Base-by-base conservation (phyloP, 2,329 filamentous ascomycete genomes). In the Hypoxylon rubiginosum region DNA sequence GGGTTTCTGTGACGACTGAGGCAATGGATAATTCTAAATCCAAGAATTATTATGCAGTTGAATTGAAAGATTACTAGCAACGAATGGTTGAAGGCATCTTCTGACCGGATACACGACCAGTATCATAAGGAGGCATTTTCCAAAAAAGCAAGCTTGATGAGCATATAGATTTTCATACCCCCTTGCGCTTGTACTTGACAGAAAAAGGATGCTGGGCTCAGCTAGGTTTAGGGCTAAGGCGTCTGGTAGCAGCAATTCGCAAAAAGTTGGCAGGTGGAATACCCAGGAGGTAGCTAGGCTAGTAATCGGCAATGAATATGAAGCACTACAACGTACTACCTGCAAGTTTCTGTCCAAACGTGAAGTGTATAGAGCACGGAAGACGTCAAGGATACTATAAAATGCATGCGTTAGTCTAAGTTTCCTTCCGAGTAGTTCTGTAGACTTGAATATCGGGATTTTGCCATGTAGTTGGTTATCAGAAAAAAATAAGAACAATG, bases 401-500 rank as follows among this genome's bases (percentile, higher is more conserved):
- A 55, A 54, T 21, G 24, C 10, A 19, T 11, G 17, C 36, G 64
- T 69, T 69, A 69, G 67, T 45, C 53, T 45, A 1, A 24, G 32
- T n/a, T 34, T 39, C 17, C 10, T 2, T 9, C 9, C 3, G 28
- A 4, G 5, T 15, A 26, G 24, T 36, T 49, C 2, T 11, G 11
- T 26, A 6, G 15, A 52, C 36, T 36, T 52, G 21, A 13, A n/a
- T 56, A 30, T 45, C 13, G 28, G 24, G n/a, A n/a, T n/a, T 52
- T 30, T 39, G 45, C 9, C 24, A n/a, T 51, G 57, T 64, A 48
- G 34, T n/a, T 34, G 15, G 13, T 48, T 49, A 65, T 76, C 74
- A 76, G 74, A 66, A 73, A 60, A 71, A 71, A 71, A 76, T n/a
- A 76, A 76, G 76, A 78, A 77, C 75, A 77, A 76, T 75, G 67